phyloP scores from a whole-genome alignment of 495 filamentous ascomycete genomes.

The Symbiotaphrina buchneri region DNA sequence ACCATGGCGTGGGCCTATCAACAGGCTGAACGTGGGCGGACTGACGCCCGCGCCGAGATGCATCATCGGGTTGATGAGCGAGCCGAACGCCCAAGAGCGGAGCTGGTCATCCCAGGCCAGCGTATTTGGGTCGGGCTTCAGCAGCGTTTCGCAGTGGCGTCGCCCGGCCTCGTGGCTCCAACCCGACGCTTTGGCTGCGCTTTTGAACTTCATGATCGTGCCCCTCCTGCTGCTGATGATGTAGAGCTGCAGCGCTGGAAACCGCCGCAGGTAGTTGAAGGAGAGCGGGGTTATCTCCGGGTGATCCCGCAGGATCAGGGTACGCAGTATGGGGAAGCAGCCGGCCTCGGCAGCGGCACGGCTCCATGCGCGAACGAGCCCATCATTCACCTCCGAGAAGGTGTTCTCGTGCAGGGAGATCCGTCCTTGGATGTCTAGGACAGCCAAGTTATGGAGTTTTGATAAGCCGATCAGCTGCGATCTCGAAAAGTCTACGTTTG shows the following conservation, averaged over 20 bases:
- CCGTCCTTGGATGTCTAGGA: conserved; percentile 7
- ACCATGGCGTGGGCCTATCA: too few species aligned
- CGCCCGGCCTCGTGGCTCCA: too few species aligned
- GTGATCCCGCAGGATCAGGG: conserved; percentile 7
- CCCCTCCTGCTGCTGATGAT: too few species aligned
- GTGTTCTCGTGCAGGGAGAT: neutral
- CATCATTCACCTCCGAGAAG: conserved; percentile 4
- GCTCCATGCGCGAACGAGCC: conserved; percentile 10
- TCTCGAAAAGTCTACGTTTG: conserved; percentile 6
- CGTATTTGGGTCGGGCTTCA: too few species aligned
- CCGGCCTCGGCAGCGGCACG: conserved; percentile 6
- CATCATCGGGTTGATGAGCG: too few species aligned
- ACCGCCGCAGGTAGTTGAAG: conserved; percentile 8
- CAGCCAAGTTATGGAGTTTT: conserved; percentile 9
- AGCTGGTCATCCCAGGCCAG: too few species aligned
- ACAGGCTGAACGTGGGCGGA: too few species aligned
- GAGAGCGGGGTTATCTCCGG: conserved; percentile 6
- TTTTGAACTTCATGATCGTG: too few species aligned
- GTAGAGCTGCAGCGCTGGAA: conserved; percentile 8
- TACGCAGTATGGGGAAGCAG: conserved; percentile 9
- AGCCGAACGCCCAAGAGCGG: too few species aligned
- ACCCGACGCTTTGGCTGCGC: too few species aligned
- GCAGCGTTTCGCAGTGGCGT: too few species aligned
- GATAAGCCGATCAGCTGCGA: conserved; percentile 8
- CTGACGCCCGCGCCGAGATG: too few species aligned